Conservation (phyloP, 2,329 filamentous ascomycete genomes). For the Phialocephala subalpina region DNA sequence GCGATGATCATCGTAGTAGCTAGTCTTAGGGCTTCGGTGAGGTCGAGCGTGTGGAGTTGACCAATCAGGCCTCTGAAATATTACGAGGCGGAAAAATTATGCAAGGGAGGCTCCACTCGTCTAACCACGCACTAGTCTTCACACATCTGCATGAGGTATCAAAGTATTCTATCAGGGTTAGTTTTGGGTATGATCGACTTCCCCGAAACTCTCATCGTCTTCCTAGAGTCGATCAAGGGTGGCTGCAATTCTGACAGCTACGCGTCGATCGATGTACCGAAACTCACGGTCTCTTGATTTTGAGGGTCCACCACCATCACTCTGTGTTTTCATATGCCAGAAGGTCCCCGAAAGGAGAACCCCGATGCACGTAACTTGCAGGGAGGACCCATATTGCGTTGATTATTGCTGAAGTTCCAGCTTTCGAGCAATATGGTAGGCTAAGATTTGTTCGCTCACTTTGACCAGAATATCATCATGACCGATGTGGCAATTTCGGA, state of each 20-base stretch:
- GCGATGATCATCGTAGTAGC: not conserved
- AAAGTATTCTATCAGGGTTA: not conserved
- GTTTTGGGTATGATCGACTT: not conserved
- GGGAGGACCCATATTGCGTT: not conserved
- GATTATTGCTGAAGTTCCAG: not conserved
- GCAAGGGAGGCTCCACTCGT: conserved; percentile 10
- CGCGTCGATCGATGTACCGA: conserved; percentile 10
- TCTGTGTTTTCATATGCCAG: not conserved
- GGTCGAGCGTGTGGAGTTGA: not conserved
- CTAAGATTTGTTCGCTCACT: conserved; percentile 7
- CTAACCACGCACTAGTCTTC: conserved; percentile 8
- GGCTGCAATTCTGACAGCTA: conserved; percentile 3
- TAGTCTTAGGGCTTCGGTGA: conserved; percentile 10
- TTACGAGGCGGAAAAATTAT: conserved; percentile 7
- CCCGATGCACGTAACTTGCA: not conserved
- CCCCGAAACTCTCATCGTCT: not conserved
- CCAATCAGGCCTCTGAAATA: conserved; percentile 7
- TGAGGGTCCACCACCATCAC: not conserved
- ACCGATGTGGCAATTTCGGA: conserved; percentile 20
- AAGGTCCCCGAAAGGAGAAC: not conserved
- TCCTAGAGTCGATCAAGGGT: not conserved
- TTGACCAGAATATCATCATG: conserved; percentile 17
- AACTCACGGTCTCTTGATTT: not conserved
- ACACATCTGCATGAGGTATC: conserved; percentile 5
- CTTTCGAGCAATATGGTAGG: not conserved